Evolutionary conservation across 1,139 yeast genomes (phyloP), one percentile per base, ranked within the genome.

Genomic region (Debaryomyces sp.): DNA sequence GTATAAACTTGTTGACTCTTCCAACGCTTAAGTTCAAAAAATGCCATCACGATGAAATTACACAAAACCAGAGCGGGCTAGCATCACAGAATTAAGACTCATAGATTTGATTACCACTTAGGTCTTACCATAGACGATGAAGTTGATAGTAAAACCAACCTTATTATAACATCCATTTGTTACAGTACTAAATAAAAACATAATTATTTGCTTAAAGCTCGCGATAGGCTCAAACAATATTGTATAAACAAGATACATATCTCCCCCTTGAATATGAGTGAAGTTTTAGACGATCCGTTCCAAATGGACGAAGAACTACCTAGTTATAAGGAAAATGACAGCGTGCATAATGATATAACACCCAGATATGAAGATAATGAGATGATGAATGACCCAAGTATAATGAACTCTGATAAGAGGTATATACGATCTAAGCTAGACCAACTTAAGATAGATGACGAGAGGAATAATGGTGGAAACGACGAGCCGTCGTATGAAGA

Each of bases 291-390:
- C 35, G 76, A 68, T 49, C 80, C 80, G 54, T 75, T 75, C 51
- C 77, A 70, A 47, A 75, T 75, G 80, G 80, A 75, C 55, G 80
- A 75, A 50, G 80, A 75, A 45, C 55, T 71, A 42, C 41, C 43
- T 10, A 32, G 10, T 38, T 30, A 38, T 27, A 17, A 22, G 7
- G 22, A 27, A 15, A 21, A 17, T 5, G n/a, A 17, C 3, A 13
- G n/a, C 8, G 5, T 24, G 8, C 32, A 42, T 5, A 18, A 34
- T 17, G 45, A 62, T 17, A 60, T 60, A 13, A 49, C 55, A 1
- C 63, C 67, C 3, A 44, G 47, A 4, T 63, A 63, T 44, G 53
- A 37, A 1, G 32, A 37, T 23, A 37, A 24, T n/a, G 30, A 52
- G 5, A 57, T 51, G 32, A 56, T 58, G n/a, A 49, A 50, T 23